A percentile compares a stretch with the other conserved stretches of the same genome.
phyloP scores from a whole-genome alignment of 139 green algal genomes.

The Zygnema circumcarinatum region DNA sequence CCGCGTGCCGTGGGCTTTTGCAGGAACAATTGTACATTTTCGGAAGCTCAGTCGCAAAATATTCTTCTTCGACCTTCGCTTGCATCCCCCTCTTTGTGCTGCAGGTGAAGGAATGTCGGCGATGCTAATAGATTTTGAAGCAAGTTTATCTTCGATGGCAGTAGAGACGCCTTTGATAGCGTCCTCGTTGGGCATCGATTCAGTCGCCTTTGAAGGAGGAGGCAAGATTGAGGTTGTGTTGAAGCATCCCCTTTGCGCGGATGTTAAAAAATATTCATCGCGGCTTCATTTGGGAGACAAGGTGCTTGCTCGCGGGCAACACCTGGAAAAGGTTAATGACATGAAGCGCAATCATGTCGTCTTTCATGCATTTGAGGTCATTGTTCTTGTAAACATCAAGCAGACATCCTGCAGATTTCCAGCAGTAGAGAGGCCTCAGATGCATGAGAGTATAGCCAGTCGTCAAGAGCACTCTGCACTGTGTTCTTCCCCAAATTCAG shows the following conservation, averaged over 20 bases:
- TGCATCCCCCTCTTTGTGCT: neutral
- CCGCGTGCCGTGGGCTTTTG: neutral
- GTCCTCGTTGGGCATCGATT: neutral
- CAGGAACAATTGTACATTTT: neutral
- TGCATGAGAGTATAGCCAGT: neutral
- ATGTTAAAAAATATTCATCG: neutral
- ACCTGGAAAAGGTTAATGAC: neutral
- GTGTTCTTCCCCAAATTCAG: too few species aligned
- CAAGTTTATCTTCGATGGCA: neutral
- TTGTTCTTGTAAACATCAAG: neutral
- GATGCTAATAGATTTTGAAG: neutral
- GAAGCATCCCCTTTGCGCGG: constrained; percentile 11
- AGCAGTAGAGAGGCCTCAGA: neutral
- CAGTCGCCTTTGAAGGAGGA: neutral
- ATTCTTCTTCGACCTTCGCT: constrained; percentile 15
- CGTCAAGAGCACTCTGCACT: constrained; percentile 1
- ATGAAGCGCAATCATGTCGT: neutral
- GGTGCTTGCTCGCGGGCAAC: neutral
- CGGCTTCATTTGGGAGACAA: neutral
- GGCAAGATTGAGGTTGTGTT: constrained; percentile 23
- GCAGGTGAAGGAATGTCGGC: neutral
- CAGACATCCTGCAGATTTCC: neutral
- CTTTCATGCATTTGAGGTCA: constrained; percentile 8
- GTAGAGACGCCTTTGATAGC: neutral
- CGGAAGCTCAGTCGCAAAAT: neutral